These are phyloP conservation scores for Eucommia ulmoides DNA, from an alignment of 257 asterid species.

Conservation along the genomic window DNA sequence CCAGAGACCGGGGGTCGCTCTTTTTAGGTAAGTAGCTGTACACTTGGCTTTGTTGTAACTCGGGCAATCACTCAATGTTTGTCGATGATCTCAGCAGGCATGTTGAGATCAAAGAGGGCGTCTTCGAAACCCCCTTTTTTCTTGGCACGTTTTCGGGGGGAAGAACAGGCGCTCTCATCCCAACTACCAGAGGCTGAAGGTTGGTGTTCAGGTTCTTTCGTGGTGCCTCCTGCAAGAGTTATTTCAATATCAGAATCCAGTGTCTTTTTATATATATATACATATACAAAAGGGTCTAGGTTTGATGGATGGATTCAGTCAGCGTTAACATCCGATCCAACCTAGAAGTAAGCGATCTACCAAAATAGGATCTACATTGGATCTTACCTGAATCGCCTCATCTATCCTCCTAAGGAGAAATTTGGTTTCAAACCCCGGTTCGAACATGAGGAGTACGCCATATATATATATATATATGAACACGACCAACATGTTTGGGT, in stretches of 20 bases:
- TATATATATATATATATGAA: too few relatives aligned
- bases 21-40: too few relatives aligned
- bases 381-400: background rate
- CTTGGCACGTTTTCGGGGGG: constrained; percentile 58
- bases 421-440: too few relatives aligned
- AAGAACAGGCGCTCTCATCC: constrained; percentile 20
- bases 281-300: background rate
- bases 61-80: too few relatives aligned
- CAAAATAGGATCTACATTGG: background rate
- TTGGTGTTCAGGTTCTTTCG: constrained; percentile 32
- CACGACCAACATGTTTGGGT: too few relatives aligned
- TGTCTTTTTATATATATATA: too few relatives aligned
- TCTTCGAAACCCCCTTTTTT: constrained; percentile 18
- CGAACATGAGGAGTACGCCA: too few relatives aligned
- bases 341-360: background rate
- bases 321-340: background rate
- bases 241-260: background rate
- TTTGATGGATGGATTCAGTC: background rate
- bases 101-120: constrained; percentile 51
- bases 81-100: constrained; percentile 49
- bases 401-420: too few relatives aligned
- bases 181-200: constrained; percentile 50
- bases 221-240: constrained; percentile 21
- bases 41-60: too few relatives aligned
- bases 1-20: too few relatives aligned